phyloP scores from a whole-genome alignment of 2,329 filamentous ascomycete genomes.

The Arthrobotrys musiformis region DNA sequence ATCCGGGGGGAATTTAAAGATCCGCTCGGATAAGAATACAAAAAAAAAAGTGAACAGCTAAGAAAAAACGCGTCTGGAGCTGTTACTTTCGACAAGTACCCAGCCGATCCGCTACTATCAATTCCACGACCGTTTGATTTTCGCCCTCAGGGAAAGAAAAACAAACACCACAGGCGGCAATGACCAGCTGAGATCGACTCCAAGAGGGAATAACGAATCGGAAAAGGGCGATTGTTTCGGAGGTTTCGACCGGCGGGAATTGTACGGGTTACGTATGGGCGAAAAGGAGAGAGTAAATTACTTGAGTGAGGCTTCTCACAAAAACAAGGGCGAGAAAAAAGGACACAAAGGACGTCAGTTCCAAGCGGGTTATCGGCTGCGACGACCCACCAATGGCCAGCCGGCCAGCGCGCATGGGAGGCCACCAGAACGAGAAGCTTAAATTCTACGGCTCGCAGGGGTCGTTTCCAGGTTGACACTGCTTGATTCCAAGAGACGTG shows the following conservation, averaged over 20 bases:
- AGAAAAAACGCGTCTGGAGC: conserved; percentile 19
- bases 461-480: not conserved
- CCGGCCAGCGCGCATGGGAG: not conserved
- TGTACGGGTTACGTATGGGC: not conserved
- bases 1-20: not conserved
- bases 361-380: conserved; percentile 18
- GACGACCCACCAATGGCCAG: not conserved
- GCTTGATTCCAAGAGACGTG: no score
- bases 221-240: not conserved
- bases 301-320: conserved; percentile 30
- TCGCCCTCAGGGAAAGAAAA: not conserved
- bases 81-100: not conserved
- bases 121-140: not conserved
- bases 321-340: no score
- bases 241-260: conserved; percentile 21
- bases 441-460: conserved; percentile 15
- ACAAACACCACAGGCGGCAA: not conserved
- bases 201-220: not conserved
- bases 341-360: conserved; percentile 45
- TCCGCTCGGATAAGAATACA: not conserved
- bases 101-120: not conserved
- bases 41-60: not conserved
- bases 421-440: not conserved
- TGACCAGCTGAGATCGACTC: no score
- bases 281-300: conserved; percentile 23